Evolutionary conservation across 2,329 filamentous ascomycete species (phyloP), one percentile per base, ranked within the genome.

Genomic region (Cladosporium phlei): DNA sequence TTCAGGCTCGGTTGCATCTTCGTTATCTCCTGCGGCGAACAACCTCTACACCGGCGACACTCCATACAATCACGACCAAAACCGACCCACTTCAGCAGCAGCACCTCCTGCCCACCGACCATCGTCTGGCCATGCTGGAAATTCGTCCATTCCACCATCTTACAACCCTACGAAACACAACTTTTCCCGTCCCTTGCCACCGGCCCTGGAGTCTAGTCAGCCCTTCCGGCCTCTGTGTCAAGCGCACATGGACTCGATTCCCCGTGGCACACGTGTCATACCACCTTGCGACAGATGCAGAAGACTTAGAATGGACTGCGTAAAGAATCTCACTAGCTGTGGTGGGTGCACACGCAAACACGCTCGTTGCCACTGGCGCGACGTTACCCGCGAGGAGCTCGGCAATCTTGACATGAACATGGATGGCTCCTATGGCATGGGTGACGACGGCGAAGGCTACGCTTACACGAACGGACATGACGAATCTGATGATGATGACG

Each of bases 341-440:
- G 80, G 85, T 65, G 88, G 87, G 17, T 95, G 88, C 65, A 94
- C 88, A 0, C 90, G 87, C 64, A 94, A 94, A 63, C 88, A 95
- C 62, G 87, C 87, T 16, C 90, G 89, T 59, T 95, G 88, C 64
- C 83, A 82, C 11, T 95, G 88, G 88, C 86, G 83, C 55, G 81
- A 85, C 34, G 79, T 93, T n/a, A 82, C 80, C 12, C 80, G 87
- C 24, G 83, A 85, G 3, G 89, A 95, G 57, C 54, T 66, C 10
- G 56, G 58, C 22, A 59, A 54, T 4, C 51, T 66, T 1, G 45
- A 47, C 45, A 40, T 40, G 45, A 37, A 20, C 16, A 33, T 38
- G 35, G 45, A 47, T 9, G 45, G 20, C 17, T 9, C 32, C 3
- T 48, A 48, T 20, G 16, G 24, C 27, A 12, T 35, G 12, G 43